phyloP scores from a whole-genome alignment of 441 rosid species.

The Brassica balearica region DNA sequence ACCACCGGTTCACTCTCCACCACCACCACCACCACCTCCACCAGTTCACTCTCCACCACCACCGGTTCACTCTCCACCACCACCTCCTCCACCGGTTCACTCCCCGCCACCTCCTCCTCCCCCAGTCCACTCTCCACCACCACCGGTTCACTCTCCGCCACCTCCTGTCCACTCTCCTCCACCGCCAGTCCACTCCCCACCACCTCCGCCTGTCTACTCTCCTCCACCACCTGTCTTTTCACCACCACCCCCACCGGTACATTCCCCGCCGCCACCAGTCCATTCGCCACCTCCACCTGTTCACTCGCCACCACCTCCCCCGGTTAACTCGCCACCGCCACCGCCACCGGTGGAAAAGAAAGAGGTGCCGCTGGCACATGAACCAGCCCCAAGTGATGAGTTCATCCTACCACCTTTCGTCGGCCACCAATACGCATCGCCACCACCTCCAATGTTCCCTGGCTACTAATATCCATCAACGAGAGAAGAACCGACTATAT shows the following conservation, averaged over 20 bases:
- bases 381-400: conserved; percentile 29
- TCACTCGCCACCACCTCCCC: conserved; percentile 30
- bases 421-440: conserved; percentile 49
- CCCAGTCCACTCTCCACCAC: conserved; percentile 16
- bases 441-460: conserved; percentile 69
- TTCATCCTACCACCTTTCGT: conserved; percentile 45
- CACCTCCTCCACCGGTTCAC: conserved; percentile 26
- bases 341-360: conserved; percentile 30
- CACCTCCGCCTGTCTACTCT: conserved; percentile 30
- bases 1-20: conserved; percentile 24
- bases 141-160: conserved; percentile 26
- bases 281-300: conserved; percentile 9
- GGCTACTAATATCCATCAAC: conserved; percentile 59
- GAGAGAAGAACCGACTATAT: conserved; percentile 1
- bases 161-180: conserved; percentile 32
- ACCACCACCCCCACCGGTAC: conserved; percentile 20
- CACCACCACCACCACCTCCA: conserved; percentile 29
- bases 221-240: conserved; percentile 30
- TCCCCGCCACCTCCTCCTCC: conserved; percentile 32
- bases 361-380: conserved; percentile 29
- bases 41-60: conserved; percentile 34
- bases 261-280: conserved; percentile 1
- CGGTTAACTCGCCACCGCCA: conserved; percentile 20
- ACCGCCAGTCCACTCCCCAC: conserved; percentile 28
- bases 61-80: conserved; percentile 23